Base-by-base conservation (phyloP, 2,329 filamentous ascomycete genomes). In the Fusarium sp. region DNA sequence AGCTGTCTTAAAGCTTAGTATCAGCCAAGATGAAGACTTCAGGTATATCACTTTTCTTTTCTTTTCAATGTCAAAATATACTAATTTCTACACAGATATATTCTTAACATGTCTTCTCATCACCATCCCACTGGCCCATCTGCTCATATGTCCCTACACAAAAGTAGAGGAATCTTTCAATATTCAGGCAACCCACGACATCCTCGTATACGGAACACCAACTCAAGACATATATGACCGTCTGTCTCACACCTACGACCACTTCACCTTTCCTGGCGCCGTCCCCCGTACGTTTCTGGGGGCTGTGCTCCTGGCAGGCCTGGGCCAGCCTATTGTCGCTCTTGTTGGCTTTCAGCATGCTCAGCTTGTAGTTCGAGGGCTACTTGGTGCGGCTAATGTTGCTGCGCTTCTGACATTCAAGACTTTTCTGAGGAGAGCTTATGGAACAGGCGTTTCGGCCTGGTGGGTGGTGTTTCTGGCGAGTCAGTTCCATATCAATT, bases 101-200 rank as follows among this genome's bases (percentile, higher is more conserved):
- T 37, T 71, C 41, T 64, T 78, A 48, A 67, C 71, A 33, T 57
- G 70, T 27, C 70, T 81, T 46, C 77, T 83, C 64, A 77, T 90
- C 70, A 81, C 90, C 53, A 84, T 94, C 63, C 92, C 93, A 2
- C 80, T 85, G 5, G 60, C 92, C 59, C 93, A 97, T 80, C 89
- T 97, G 60, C 77, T 90, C 67, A 79, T 90, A 27, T 90, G 95
- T 14, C 96, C 96, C 2, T 95, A 97, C 83, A 98, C 95, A 62
- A 99, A 99, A 81, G 96, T 99, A 65, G 96, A 99, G 81, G 96
- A 99, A 82, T 98, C 95, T 1, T 98, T 99, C 88, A 97, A 97
- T 80, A 90, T 98, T 64, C 96, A 99, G 81, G 96, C 96, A 9
- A 88, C 91, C 6, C 96, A 98, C 81, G 96, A 99, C 80, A 92